Evolutionary conservation across 176 grass and related monocot genomes (phyloP), one percentile per base, ranked within the genome.

Genomic region (Phoenix roebelenii): DNA sequence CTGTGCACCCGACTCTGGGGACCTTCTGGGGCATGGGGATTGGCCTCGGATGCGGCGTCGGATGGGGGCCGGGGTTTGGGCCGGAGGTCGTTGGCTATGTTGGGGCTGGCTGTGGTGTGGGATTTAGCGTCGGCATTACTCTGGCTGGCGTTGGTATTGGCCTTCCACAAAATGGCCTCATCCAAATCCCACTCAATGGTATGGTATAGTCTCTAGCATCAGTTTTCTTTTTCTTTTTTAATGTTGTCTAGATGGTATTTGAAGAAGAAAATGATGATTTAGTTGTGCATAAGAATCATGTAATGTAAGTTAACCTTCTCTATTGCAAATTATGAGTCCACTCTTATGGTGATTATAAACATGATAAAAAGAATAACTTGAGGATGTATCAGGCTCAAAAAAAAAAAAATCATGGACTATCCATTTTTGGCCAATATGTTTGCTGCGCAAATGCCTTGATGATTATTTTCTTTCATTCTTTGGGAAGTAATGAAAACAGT

Each of bases 41-140:
- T 52, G 92, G 92, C 49, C 50, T 96, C 17, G 92, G 86, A n/a
- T 96, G 92, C 44, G 92, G 92, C 1, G 83, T 96, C 4, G 92
- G 86, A 16, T 96, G 92, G 92, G 92, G 92, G 2, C 92, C 92
- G 0, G 92, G 92, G 4, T 90, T 96, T 48, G 92, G 92, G 5
- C 92, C 92, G 4, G 86, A 96, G 80, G 92, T 96, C 49, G 66
- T 90, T 60, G 92, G 86, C 1, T 96, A 82, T 68, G 92, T 96
- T 22, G 92, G 92, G 23, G 80, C 92, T 28, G 92, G 92, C 16
- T 96, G 92, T 49, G 92, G 86, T 24, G 69, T 75, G 4, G 92
- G 92, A 18, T 88, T 96, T 61, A 96, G 83, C 54, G 86, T 96
- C 25, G 92, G 86, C 15, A 44, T 96, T 67, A 96, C 92, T 17